Evolutionary conservation across 768 basidiomycete species (phyloP), one percentile per base, ranked within the genome.

Genomic region (Russula foetens): DNA sequence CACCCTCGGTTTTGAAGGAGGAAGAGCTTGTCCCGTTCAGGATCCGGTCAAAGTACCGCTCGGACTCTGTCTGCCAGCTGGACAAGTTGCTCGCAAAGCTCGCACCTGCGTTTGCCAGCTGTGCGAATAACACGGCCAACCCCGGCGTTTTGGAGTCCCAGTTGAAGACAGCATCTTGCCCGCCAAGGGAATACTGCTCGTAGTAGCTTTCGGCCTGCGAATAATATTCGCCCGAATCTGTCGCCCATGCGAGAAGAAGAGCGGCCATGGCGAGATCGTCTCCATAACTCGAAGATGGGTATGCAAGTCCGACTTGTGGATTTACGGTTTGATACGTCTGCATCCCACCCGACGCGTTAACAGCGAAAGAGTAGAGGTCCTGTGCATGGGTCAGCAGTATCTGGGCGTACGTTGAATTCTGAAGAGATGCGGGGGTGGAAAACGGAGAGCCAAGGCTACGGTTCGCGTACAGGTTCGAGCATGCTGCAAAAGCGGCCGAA

Each of bases 131-230:
- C 21, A 95, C 81, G 44, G 83, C 80, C 0, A 92, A 68, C 2
- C 85, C 94, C 1, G 91, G 87, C 1, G 81, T 82, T 71, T 90
- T 88, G 3, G 83, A 81, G 69, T 94, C 94, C 94, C 94, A 98
- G 70, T 94, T 94, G 73, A 93, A 89, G 6, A 88, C 84, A 2
- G 76, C 72, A 47, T 84, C 73, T 35, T 78, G 74, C 1, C 76
- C 76, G 2, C 72, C 71, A 0, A 95, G 76, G 24, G 76, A 70
- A 68, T 82, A 88, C 33, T 81, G 73, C 11, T 73, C 67, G 70
- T 84, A 92, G 68, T 82, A 82, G 7, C 74, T 69, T 68, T 83
- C 77, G 1, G 90, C 90, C 60, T 89, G 81, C 23, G 77, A 69
- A 67, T 84, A 91, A 56, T 81, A 75, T 3, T 75, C 71, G 9